A percentile compares a stretch with the other conserved stretches of the same genome.
Conservation (phyloP, 257 asterid genomes). For the Linderniella brevidens region DNA sequence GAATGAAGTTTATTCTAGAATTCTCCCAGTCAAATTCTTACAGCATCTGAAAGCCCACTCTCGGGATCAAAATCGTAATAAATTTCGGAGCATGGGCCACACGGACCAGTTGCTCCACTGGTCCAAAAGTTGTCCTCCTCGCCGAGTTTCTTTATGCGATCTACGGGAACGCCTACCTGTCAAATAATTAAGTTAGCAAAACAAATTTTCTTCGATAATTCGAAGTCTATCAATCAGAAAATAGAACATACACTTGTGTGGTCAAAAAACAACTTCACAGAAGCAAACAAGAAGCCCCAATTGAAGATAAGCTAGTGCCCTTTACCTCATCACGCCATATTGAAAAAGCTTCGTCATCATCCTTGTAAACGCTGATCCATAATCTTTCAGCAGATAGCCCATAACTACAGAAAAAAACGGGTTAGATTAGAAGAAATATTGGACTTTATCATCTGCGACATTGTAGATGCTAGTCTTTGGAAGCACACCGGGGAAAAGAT, state of each 20-base stretch:
- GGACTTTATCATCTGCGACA: too few species aligned
- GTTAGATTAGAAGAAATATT: neutral
- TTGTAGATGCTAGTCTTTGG: too few species aligned
- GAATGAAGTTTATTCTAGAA: constrained; percentile 3
- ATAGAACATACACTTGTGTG: too few species aligned
- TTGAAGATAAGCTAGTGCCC: neutral
- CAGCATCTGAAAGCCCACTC: constrained; percentile 52
- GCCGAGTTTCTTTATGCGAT: constrained; percentile 69
- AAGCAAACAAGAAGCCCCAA: too few species aligned
- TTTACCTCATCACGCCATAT: constrained; percentile 77
- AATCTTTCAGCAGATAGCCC: constrained; percentile 58
- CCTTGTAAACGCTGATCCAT: constrained; percentile 77
- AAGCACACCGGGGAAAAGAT: too few species aligned
- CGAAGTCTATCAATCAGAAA: too few species aligned
- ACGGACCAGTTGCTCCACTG: constrained; percentile 89
- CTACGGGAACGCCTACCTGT: constrained; percentile 59
- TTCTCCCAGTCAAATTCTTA: constrained; percentile 21
- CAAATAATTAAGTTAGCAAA: too few species aligned
- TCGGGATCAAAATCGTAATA: constrained; percentile 91
- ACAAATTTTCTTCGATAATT: too few species aligned
- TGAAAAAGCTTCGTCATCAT: constrained; percentile 65
- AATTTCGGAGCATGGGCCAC: constrained; percentile 93
- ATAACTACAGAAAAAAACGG: constrained; percentile 24
- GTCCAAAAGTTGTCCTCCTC: constrained; percentile 96
- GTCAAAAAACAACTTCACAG: too few species aligned